phyloP scores from a whole-genome alignment of 2,329 filamentous ascomycete genomes.

The Fusarium anguioides region DNA sequence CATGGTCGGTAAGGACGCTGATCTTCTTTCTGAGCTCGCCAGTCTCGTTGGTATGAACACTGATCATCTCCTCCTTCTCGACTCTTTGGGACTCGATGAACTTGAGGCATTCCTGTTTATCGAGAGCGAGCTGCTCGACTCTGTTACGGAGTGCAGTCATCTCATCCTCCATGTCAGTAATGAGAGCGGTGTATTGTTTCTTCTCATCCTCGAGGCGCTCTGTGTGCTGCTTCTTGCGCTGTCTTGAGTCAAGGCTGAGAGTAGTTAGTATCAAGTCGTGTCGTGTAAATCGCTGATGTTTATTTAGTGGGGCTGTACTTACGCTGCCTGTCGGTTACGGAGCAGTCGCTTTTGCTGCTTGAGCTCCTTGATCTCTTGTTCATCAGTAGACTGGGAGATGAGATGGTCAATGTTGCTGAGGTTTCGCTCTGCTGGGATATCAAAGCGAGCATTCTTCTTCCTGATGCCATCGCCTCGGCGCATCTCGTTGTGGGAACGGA shows the following conservation, averaged over 20 bases:
- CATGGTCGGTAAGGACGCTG: conserved; percentile 78
- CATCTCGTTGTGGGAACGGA: conserved; percentile 80
- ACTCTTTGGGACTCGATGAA: conserved; percentile 81
- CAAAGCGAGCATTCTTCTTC: conserved; percentile 99
- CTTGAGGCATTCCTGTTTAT: conserved; percentile 79
- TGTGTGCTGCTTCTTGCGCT: conserved; percentile 98
- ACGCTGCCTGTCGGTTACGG: conserved; percentile 97
- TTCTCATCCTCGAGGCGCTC: conserved; percentile 97
- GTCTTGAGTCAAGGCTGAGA: conserved; percentile 87
- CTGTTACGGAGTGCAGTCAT: conserved; percentile 74
- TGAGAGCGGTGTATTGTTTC: conserved; percentile 84
- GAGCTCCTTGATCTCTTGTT: conserved; percentile 95
- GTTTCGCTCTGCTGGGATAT: conserved; percentile 94
- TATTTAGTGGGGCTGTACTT: conserved; percentile 55
- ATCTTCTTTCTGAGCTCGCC: conserved; percentile 94
- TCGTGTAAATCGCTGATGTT: background rate
- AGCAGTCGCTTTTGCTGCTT: conserved; percentile 98
- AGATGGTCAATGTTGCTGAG: conserved; percentile 94
- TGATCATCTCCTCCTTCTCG: conserved; percentile 93
- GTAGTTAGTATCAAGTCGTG: conserved; percentile 24
- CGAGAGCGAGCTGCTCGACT: conserved; percentile 75
- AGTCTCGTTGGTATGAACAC: conserved; percentile 88
- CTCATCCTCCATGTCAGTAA: conserved; percentile 83
- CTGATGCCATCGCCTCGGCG: conserved; percentile 87
- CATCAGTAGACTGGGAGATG: conserved; percentile 87